Evolutionary conservation across 371 early-diverging fungal genomes (phyloP), one percentile per base, ranked within the genome.

Genomic region (Actinomortierella ambigua): DNA sequence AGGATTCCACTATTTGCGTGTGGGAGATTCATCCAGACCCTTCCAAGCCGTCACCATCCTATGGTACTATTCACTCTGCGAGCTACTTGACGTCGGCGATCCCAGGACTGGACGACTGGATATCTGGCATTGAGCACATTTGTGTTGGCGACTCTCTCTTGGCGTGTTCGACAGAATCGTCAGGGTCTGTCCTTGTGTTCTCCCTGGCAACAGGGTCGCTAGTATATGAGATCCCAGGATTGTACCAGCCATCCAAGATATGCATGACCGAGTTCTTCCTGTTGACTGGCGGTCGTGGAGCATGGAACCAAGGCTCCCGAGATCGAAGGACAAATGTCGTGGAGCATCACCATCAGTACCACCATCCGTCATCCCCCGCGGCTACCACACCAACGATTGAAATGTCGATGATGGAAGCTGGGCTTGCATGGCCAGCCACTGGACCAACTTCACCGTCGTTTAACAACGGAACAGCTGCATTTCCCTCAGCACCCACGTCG

Each of bases 191-290:
- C 4, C 68, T 86, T 0, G 73, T 84, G 0, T 86, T 86, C 53
- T 86, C 86, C 0, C 55, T 86, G 3, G 75, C 82, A 17, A 86
- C 86, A 0, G 86, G 86, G 8, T 75, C 80, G 0, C 57, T 83
- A 50, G 86, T 86, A 0, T 82, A 83, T 50, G 81, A 80, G 67
- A 63, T 75, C 44, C 59, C 66, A n/a, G 75, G 68, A 20, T 27
- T 59, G 9, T 52, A 80, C 23, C 63, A 59, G n/a, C 62, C 64
- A 3, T 73, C 81, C 2, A 76, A 77, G n/a, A 65, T 84, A 7
- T 82, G 85, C 49, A 60, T 86, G 63, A 82, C 84, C 0, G 85
- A 85, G 0, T 84, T 81, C 51, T 86, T 83, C 62, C 29, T 86
- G 11, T 53, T 86, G 39, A 82, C 83, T 7, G 83, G 64, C 1